Percentiles rank a stretch among this genome's conserved stretches.
phyloP scores from a whole-genome alignment of 768 basidiomycete genomes.

The Cyclocybe aegerita region DNA sequence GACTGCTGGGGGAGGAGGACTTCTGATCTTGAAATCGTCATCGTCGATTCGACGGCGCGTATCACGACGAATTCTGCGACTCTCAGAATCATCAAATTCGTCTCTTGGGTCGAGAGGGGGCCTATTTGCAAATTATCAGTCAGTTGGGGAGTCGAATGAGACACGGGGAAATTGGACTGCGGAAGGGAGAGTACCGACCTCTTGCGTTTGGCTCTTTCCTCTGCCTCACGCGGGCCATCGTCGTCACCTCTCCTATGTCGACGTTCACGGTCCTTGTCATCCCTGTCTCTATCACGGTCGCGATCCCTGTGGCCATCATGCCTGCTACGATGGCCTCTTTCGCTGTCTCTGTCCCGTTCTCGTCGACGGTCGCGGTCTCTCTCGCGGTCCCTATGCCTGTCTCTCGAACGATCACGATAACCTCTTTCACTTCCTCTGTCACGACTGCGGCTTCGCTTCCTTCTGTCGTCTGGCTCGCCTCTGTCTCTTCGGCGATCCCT shows the following conservation, averaged over 20 bases:
- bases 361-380: slow-evolving; percentile 47
- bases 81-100: slow-evolving; percentile 59
- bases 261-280: slow-evolving; percentile 50
- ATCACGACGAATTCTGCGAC: slow-evolving; percentile 38
- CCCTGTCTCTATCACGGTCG: slow-evolving; percentile 52
- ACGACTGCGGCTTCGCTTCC: slow-evolving; percentile 61
- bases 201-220: slow-evolving; percentile 68
- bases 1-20: slow-evolving; percentile 43
- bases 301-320: slow-evolving; percentile 55
- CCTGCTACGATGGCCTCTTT: slow-evolving; percentile 46
- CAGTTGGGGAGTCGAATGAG: slow-evolving; percentile 54
- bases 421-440: slow-evolving; percentile 54
- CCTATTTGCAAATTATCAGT: slow-evolving; percentile 53
- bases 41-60: slow-evolving; percentile 36
- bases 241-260: slow-evolving; percentile 72
- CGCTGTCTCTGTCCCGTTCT: slow-evolving; percentile 46
- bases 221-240: slow-evolving; percentile 50
- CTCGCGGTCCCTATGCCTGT: slow-evolving; percentile 49
- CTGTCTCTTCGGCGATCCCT: slow-evolving; percentile 54
- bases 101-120: slow-evolving; percentile 53
- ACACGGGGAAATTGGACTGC: slow-evolving; percentile 7
- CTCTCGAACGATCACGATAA: slow-evolving; percentile 56
- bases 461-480: slow-evolving; percentile 59
- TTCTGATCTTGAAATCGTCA: slow-evolving; percentile 41
- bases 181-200: slow-evolving; percentile 35